Evolutionary conservation across 2,329 filamentous ascomycete species (phyloP).

Genomic region (Botrytis galanthina): DNA sequence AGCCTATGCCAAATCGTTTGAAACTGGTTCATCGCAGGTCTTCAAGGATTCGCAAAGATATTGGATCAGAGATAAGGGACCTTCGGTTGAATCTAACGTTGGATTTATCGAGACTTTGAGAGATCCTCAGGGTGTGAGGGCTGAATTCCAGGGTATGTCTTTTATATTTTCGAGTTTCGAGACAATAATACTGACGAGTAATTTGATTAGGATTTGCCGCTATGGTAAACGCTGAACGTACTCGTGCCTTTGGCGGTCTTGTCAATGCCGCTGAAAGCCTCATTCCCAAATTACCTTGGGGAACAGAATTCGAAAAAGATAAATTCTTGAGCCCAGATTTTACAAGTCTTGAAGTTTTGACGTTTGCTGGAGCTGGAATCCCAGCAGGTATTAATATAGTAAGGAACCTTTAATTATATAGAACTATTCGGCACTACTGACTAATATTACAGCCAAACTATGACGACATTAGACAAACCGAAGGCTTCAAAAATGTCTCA

Average conservation of each 20-base stretch:
- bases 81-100: constrained; percentile 75
- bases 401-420: neutral
- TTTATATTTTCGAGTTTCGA: neutral
- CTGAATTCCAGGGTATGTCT: constrained; percentile 71
- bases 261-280: constrained; percentile 77
- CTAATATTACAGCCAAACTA: constrained; percentile 54
- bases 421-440: neutral
- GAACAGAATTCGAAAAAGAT: constrained; percentile 88
- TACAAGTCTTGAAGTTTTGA: constrained; percentile 87
- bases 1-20: constrained; percentile 73
- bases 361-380: constrained; percentile 66
- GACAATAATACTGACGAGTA: neutral
- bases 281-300: constrained; percentile 89
- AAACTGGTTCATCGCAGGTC: constrained; percentile 68
- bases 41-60: constrained; percentile 78
- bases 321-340: constrained; percentile 95
- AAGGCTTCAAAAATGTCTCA: constrained; percentile 91
- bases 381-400: constrained; percentile 65
- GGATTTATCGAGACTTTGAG: constrained; percentile 86
- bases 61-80: constrained; percentile 82
- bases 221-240: constrained; percentile 87
- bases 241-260: constrained; percentile 79
- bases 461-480: constrained; percentile 74
- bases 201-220: constrained; percentile 57
- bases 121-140: constrained; percentile 76